Evolutionary conservation across 2,329 filamentous ascomycete species (phyloP).

Genomic region (Pestalotiopsis fici): DNA sequence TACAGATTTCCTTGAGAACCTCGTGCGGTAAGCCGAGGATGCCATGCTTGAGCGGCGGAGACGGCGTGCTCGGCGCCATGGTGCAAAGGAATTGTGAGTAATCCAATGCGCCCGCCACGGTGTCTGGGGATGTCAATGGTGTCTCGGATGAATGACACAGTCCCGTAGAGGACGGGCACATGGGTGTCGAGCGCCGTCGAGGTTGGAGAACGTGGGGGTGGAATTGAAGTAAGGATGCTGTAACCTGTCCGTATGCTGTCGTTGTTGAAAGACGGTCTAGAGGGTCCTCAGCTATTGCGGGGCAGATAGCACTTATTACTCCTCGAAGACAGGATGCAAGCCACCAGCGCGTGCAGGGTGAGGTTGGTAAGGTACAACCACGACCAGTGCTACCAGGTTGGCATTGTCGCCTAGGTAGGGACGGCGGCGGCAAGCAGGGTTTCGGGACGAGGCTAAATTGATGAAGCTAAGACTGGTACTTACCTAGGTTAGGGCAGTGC

Average conservation of each 20-base stretch:
- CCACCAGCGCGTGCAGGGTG: not conserved
- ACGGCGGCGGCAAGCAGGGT: not conserved
- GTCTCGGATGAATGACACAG: not conserved
- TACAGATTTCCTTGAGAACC: conserved; percentile 49
- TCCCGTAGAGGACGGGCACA: not conserved
- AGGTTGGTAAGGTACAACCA: not conserved
- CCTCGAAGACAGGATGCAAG: not conserved
- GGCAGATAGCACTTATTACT: not conserved
- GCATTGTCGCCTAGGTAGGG: not conserved
- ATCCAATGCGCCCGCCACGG: not conserved
- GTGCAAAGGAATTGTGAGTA: not conserved
- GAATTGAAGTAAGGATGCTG: too few species aligned
- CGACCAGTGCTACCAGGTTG: not conserved
- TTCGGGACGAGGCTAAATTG: not conserved
- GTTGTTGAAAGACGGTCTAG: not conserved
- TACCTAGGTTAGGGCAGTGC: not conserved
- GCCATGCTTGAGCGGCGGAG: not conserved
- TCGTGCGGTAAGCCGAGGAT: conserved; percentile 48
- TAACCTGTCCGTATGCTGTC: not conserved
- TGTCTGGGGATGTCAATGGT: not conserved
- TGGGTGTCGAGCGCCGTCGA: not conserved
- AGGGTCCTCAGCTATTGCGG: not conserved
- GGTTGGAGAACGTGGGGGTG: not conserved
- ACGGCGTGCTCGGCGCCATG: conserved; percentile 3
- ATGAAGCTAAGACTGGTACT: not conserved